These are phyloP conservation scores for Agastache rugosa DNA, from an alignment of 257 asterid genomes.

Conservation along the genomic window DNA sequence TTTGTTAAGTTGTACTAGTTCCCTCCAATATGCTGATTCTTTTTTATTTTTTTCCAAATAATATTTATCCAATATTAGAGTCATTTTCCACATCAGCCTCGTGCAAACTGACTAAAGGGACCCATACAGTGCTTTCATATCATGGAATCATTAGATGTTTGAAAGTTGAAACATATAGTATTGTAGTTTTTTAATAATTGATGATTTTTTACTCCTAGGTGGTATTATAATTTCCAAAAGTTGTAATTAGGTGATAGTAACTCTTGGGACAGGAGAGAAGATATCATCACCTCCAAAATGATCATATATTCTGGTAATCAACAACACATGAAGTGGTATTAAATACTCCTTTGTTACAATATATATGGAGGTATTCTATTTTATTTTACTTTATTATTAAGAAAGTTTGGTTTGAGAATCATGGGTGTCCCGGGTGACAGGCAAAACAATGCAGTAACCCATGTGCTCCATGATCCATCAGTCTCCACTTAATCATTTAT, in stretches of 20 bases:
- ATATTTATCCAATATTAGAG: no score
- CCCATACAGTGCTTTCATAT: background rate
- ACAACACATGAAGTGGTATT: background rate
- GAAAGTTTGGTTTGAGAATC: background rate
- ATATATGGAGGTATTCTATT: background rate
- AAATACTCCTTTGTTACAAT: background rate
- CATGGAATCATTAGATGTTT: background rate
- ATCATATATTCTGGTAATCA: background rate
- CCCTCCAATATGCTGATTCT: no score
- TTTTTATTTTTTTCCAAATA: no score
- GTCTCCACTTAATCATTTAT: constrained; percentile 16
- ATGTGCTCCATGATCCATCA: constrained; percentile 12
- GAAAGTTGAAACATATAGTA: no score
- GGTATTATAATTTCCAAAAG: background rate
- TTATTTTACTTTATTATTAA: background rate
- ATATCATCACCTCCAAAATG: background rate
- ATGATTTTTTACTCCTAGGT: background rate
- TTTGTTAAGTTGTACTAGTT: no score
- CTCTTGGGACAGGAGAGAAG: background rate
- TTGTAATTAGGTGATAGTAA: background rate
- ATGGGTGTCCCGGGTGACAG: constrained; percentile 18
- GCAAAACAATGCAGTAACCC: constrained; percentile 22
- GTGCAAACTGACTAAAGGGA: no score
- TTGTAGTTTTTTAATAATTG: background rate
- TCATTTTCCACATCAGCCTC: no score